Evolutionary conservation across 2,329 filamentous ascomycete genomes (phyloP).

Genomic region (Onygenales sp.): DNA sequence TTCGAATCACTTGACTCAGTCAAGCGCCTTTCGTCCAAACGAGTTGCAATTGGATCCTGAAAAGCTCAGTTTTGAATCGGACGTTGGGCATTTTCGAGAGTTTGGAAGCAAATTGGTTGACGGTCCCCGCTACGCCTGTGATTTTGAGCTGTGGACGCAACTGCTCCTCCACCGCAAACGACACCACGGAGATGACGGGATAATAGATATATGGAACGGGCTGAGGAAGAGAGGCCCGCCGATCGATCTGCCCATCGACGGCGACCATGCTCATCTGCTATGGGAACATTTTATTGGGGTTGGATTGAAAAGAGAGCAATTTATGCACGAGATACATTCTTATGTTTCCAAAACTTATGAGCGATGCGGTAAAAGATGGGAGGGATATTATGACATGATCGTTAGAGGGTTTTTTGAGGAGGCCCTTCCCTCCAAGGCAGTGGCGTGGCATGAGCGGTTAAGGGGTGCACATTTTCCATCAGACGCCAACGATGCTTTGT

Average conservation of each 20-base stretch:
- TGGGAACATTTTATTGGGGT: slow-evolving; percentile 32
- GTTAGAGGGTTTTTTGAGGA: slow-evolving; percentile 21
- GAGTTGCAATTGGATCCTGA: slow-evolving; percentile 16
- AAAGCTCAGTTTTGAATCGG: slow-evolving; percentile 32
- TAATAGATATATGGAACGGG: slow-evolving; percentile 32
- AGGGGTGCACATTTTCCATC: slow-evolving; percentile 22
- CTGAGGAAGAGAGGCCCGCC: slow-evolving; percentile 22
- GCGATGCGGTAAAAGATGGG: slow-evolving; percentile 28
- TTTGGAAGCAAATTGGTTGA: slow-evolving; percentile 32
- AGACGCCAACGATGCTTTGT: slow-evolving; percentile 18
- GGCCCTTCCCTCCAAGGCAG: slow-evolving; percentile 18
- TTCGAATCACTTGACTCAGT: slow-evolving; percentile 9
- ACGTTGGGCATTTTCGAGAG: slow-evolving; percentile 26
- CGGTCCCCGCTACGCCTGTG: slow-evolving; percentile 17
- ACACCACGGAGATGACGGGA: slow-evolving; percentile 33
- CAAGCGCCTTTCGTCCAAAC: slow-evolving; percentile 1
- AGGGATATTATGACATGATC: slow-evolving; percentile 27
- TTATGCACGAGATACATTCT: slow-evolving; percentile 23
- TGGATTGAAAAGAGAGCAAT: slow-evolving; percentile 23
- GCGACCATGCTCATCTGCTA: slow-evolving; percentile 29
- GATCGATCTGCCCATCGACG: slow-evolving; percentile 26
- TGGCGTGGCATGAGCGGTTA: slow-evolving; percentile 29
- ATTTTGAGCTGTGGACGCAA: slow-evolving; percentile 37
- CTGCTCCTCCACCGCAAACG: slow-evolving; percentile 35
- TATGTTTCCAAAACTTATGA: slow-evolving; percentile 34